Evolutionary conservation across 305 asterid genomes (phyloP).

Genomic region (Fraxinus dipetala): DNA sequence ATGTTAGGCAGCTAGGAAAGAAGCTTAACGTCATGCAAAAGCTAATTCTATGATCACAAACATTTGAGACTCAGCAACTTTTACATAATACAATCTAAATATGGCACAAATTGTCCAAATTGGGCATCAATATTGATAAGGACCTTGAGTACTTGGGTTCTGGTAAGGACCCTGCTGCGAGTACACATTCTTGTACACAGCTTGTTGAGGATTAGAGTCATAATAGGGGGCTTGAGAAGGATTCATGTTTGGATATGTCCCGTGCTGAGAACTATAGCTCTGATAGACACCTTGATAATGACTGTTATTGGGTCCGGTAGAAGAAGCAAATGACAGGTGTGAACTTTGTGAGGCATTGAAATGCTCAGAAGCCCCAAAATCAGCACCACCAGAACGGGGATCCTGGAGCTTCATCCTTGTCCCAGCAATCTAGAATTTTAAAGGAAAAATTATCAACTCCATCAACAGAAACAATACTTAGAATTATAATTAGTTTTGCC

Average conservation of each 20-base stretch:
- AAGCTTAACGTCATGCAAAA: not conserved
- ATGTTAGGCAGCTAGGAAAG: not conserved
- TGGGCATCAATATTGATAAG: conserved; percentile 44
- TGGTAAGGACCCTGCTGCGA: conserved; percentile 38
- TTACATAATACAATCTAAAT: conserved; percentile 13
- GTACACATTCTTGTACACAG: conserved; percentile 35
- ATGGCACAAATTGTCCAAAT: conserved; percentile 33
- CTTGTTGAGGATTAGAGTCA: conserved; percentile 38
- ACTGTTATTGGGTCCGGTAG: conserved; percentile 31
- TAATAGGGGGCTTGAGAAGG: conserved; percentile 46
- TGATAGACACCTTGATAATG: conserved; percentile 33
- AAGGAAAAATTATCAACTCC: conserved; percentile 20
- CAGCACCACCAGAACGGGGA: conserved; percentile 38
- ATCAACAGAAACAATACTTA: not conserved
- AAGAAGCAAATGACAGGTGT: conserved; percentile 34
- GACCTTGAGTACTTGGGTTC: conserved; percentile 42
- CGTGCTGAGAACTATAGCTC: conserved; percentile 36
- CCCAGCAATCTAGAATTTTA: conserved; percentile 42
- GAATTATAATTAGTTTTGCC: not conserved
- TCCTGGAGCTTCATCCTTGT: conserved; percentile 41
- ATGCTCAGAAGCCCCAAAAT: conserved; percentile 36
- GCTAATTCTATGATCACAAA: not conserved
- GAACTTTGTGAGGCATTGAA: conserved; percentile 34
- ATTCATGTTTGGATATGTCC: conserved; percentile 28
- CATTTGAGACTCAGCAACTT: conserved; percentile 8